Evolutionary conservation across 1,284 basidiomycete genomes (phyloP).

Genomic region (Dichomitus squalens): DNA sequence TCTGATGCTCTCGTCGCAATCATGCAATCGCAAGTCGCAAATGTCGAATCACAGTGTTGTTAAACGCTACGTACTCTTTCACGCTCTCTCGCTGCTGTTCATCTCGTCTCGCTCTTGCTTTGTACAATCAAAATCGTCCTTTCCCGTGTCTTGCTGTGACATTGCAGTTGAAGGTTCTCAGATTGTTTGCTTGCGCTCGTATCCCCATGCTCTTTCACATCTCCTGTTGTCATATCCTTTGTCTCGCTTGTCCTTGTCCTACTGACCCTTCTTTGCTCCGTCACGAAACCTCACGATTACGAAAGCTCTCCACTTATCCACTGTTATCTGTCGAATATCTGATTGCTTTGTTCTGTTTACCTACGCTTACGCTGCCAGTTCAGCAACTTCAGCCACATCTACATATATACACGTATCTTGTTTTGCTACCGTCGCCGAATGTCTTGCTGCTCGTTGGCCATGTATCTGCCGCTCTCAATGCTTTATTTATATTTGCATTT

Average conservation of each 20-base stretch:
- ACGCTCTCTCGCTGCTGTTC: not conserved
- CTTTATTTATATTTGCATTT: not conserved
- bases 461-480: not conserved
- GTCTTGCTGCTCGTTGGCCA: too few relatives aligned
- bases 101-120: not conserved
- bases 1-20: constrained; percentile 14
- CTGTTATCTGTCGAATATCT: not conserved
- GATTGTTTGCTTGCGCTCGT: not conserved
- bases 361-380: too few relatives aligned
- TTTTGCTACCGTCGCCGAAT: too few relatives aligned
- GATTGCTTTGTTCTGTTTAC: not conserved
- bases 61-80: not conserved
- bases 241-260: not conserved
- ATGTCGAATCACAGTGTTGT: not conserved
- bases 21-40: not conserved
- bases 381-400: too few relatives aligned
- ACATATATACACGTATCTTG: too few relatives aligned
- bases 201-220: not conserved
- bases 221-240: not conserved
- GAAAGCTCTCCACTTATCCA: not conserved
- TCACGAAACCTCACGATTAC: not conserved
- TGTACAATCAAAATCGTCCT: not conserved
- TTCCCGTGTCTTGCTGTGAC: not conserved
- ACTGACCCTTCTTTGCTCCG: not conserved
- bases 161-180: too few relatives aligned